Conservation (phyloP, 495 filamentous ascomycete species). For the Cercophora newfieldiana region DNA sequence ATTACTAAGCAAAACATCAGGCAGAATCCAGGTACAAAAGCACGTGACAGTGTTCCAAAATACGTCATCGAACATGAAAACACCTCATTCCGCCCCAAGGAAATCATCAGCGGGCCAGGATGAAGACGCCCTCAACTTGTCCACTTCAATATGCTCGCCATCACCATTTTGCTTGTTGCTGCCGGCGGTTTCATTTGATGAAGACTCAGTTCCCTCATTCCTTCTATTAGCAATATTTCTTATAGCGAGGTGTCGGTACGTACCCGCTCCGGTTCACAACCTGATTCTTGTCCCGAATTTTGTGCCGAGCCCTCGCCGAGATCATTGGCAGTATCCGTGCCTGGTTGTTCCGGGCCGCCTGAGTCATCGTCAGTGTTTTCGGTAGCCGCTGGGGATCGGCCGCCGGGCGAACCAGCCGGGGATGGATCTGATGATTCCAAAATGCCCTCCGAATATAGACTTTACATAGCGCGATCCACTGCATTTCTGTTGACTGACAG, state of each 20-base stretch:
- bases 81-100: background rate
- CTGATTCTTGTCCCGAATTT: background rate
- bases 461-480: too few species aligned
- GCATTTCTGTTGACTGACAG: too few species aligned
- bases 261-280: background rate
- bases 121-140: constrained; percentile 3
- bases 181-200: background rate
- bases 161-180: background rate
- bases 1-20: constrained; percentile 10
- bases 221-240: background rate
- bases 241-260: background rate
- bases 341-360: too few species aligned
- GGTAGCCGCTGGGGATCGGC: too few species aligned
- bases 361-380: too few species aligned
- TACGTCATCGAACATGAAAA: constrained; percentile 5
- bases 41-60: background rate
- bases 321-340: background rate
- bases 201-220: constrained; percentile 6
- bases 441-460: too few species aligned
- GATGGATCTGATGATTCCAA: too few species aligned
- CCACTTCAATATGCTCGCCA: constrained; percentile 5
- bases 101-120: constrained; percentile 6
- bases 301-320: background rate
- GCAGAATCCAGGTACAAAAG: constrained; percentile 1
- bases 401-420: too few species aligned